Percentiles rank a stretch among this genome's conserved stretches.
phyloP scores from a whole-genome alignment of 2,329 filamentous ascomycete species.

The Teratosphaeria pseudoeucalypti region DNA sequence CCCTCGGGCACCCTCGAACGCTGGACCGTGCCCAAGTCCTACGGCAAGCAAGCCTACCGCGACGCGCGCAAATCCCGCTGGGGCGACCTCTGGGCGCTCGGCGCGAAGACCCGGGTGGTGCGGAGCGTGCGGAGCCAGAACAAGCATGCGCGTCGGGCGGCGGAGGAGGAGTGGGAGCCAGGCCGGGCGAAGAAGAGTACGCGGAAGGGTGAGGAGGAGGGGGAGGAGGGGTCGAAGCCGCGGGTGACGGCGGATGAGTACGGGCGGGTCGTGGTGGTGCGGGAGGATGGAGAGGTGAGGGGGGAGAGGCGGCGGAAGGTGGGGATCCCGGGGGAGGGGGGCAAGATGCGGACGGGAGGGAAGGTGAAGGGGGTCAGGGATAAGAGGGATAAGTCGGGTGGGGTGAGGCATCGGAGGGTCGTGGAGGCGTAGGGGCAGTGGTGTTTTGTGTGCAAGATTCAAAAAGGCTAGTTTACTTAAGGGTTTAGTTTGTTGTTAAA shows the following conservation, averaged over 20 bases:
- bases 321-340: constrained; percentile 7
- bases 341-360: constrained; percentile 25
- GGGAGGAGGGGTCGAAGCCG: constrained; percentile 1
- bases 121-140: constrained; percentile 42
- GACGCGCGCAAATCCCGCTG: constrained; percentile 83
- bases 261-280: constrained; percentile 5
- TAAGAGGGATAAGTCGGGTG: constrained; percentile 26
- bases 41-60: constrained; percentile 71
- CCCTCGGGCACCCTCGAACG: constrained; percentile 76
- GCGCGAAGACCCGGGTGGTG: constrained; percentile 70
- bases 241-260: constrained; percentile 12
- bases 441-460: too few relatives aligned
- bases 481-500: too few relatives aligned
- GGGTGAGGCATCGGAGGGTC: neutral
- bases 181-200: neutral
- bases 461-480: too few relatives aligned
- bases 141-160: neutral
- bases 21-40: constrained; percentile 82
- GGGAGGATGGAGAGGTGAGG: constrained; percentile 14
- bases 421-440: neutral
- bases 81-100: constrained; percentile 93
- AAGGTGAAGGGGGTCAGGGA: constrained; percentile 26
- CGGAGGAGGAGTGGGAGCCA: constrained; percentile 1
- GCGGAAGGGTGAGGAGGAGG: neutral
- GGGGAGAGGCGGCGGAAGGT: constrained; percentile 17